These are phyloP conservation scores for Yamadazyma sp. DNA, from an alignment of 805 yeast genomes.

Conservation along the genomic window DNA sequence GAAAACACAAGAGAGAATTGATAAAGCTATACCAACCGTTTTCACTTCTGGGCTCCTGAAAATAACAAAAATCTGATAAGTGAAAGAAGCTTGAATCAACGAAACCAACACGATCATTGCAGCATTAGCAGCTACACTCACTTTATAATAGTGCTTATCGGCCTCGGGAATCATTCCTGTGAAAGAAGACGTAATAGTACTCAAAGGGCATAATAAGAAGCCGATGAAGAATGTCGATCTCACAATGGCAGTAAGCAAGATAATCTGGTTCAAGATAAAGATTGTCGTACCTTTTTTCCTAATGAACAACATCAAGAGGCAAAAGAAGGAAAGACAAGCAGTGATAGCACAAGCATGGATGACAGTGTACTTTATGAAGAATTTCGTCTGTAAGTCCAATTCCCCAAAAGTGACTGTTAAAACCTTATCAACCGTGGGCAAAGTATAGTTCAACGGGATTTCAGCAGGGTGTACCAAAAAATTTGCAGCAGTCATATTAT, in stretches of 20 bases:
- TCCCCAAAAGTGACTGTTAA: constrained; percentile 15
- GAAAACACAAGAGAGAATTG: constrained; percentile 39
- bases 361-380: constrained; percentile 12
- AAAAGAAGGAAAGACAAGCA: constrained; percentile 17
- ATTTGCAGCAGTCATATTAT: too few species aligned
- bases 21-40: constrained; percentile 38
- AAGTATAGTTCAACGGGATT: constrained; percentile 16
- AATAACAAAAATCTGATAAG: constrained; percentile 70
- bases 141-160: constrained; percentile 37
- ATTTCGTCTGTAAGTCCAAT: constrained; percentile 14
- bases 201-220: constrained; percentile 44
- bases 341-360: constrained; percentile 21
- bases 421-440: constrained; percentile 13
- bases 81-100: constrained; percentile 62
- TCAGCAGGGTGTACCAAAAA: constrained; percentile 13
- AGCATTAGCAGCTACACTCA: constrained; percentile 62
- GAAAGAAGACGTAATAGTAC: constrained; percentile 45
- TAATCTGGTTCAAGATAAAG: constrained; percentile 67
- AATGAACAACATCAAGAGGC: constrained; percentile 16
- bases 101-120: constrained; percentile 60
- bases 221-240: constrained; percentile 61
- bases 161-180: constrained; percentile 28
- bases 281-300: constrained; percentile 63
- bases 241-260: constrained; percentile 54
- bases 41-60: constrained; percentile 59